Conservation (phyloP, 1,139 yeast genomes). For the Blastobotrys illinoisensis region DNA sequence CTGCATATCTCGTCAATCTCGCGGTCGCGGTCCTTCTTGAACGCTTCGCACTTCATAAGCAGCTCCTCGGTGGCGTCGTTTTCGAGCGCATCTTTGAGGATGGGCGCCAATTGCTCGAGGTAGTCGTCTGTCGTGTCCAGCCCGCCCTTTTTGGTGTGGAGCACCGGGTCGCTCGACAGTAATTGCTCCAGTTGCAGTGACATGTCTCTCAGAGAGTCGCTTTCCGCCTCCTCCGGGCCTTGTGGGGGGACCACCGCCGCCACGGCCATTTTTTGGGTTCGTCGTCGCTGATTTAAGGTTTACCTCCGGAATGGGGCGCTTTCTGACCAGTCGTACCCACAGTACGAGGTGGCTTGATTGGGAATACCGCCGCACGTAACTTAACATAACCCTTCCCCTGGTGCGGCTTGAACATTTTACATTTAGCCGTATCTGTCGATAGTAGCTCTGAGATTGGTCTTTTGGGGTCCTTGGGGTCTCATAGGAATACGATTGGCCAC, state of each 20-base stretch:
- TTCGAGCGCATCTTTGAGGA: conserved; percentile 62
- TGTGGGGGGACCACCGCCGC: conserved; percentile 1
- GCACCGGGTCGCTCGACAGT: conserved; percentile 26
- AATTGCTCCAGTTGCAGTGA: conserved; percentile 29
- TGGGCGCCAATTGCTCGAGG: conserved; percentile 73
- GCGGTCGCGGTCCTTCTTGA: conserved; percentile 55
- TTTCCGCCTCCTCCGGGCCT: conserved; percentile 8
- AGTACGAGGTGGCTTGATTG: background rate
- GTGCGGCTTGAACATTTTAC: too few species aligned
- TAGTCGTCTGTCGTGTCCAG: conserved; percentile 53
- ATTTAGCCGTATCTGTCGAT: too few species aligned
- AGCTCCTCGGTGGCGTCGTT: conserved; percentile 53
- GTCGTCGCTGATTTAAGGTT: background rate
- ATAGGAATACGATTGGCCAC: too few species aligned
- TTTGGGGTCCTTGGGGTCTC: too few species aligned
- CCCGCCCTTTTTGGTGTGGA: conserved; percentile 16
- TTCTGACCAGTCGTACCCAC: background rate
- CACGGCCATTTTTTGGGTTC: background rate
- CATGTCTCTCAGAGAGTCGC: conserved; percentile 19
- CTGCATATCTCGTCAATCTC: conserved; percentile 61
- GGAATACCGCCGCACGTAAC: too few species aligned
- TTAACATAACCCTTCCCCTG: too few species aligned
- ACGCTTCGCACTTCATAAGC: conserved; percentile 49
- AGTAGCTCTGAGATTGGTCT: too few species aligned
- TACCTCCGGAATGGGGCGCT: background rate